Evolutionary conservation across 495 filamentous ascomycete species (phyloP), one percentile per base, ranked within the genome.

Genomic region (Lasiosphaeria ovina): DNA sequence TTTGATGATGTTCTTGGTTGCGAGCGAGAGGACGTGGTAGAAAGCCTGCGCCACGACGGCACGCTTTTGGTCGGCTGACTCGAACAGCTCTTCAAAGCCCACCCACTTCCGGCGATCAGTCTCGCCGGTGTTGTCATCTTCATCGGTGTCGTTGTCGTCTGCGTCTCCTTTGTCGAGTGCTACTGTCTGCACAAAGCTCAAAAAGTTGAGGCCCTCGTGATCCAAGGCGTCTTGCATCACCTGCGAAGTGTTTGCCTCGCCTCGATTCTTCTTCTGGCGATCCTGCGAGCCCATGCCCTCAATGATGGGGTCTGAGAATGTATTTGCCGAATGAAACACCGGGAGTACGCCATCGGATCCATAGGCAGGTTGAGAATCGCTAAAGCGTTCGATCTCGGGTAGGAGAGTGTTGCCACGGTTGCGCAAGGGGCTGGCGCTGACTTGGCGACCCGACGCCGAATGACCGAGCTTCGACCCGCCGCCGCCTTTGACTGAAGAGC

Each of bases 41-140:
- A 95, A 79, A 1, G 81, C 90, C 65, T 92, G 88, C 8, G 86
- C 87, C 42, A 88, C 89, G 0, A 91, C 83, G 14, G 79, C 72
- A 12, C 76, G 76, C 34, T 76, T 80, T 42, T 85, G 84, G 32
- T 79, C 70, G 31, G 54, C 59, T 1, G 80, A 79, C 31, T 87
- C 81, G 12, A 93, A 68, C 47, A 73, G 66, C 32, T 82, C 72
- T 53, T 84, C 82, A 66, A 95, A 91, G n/a, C 76, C 70, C 24
- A 71, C 60, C 78, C 69, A 77, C 47, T 56, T 62, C 36, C 61
- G 78, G 51, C 64, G 66, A 10, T 66, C 59, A n/a, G 75, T 68
- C 36, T 69, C 73, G 48, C 80, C 68, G 9, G 68, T 73, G 31
- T 73, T 72, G 17, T 68, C 61, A 12, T 73, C 72, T 7, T 24